Conservation (phyloP, 2,329 filamentous ascomycete genomes). For the Paracamarosporium sp. region DNA sequence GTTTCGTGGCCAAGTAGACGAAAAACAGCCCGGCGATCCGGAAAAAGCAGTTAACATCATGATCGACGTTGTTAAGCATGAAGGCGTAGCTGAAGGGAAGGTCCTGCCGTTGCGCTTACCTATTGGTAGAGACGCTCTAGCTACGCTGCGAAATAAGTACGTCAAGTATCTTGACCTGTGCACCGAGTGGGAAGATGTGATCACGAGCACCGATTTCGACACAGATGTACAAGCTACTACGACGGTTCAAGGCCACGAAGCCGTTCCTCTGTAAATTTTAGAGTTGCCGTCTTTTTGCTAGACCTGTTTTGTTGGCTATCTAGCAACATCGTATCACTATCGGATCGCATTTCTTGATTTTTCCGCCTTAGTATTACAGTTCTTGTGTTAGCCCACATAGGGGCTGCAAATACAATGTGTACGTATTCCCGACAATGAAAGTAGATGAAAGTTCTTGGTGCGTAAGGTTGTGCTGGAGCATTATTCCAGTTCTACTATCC, state of each 20-base stretch:
- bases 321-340: too few species aligned
- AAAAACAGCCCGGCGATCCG: neutral
- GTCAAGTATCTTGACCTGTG: neutral
- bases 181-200: neutral
- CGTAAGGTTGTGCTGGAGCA: neutral
- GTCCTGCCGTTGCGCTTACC: neutral
- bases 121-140: neutral
- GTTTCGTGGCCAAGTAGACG: neutral
- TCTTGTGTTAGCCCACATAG: too few species aligned
- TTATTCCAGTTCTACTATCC: slow-evolving; percentile 24
- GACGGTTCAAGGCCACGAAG: too few species aligned
- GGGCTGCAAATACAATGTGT: neutral
- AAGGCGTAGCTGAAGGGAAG: neutral
- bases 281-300: too few species aligned
- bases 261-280: too few species aligned
- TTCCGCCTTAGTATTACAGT: too few species aligned
- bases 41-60: neutral
- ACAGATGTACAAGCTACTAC: too few species aligned
- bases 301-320: too few species aligned
- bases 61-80: neutral
- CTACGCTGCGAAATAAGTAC: neutral
- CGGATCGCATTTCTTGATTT: too few species aligned
- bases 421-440: too few species aligned
- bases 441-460: neutral
- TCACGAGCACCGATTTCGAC: neutral